Evolutionary conservation across 352 stramenopile species (phyloP).

Genomic region (Pythium periplocum): DNA sequence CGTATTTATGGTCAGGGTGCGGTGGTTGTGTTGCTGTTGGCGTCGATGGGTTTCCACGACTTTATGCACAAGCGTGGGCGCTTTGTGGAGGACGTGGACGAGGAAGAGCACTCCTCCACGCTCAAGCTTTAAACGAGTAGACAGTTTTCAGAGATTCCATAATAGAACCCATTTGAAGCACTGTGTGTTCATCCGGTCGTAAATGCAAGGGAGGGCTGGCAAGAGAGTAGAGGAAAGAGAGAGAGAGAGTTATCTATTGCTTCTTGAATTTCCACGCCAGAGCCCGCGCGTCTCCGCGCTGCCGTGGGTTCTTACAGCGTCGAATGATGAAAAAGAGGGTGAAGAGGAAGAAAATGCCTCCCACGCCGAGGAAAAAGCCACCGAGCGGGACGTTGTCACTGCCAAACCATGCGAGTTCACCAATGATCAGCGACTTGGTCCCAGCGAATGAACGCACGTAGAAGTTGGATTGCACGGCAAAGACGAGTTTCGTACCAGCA

Average conservation of each 20-base stretch:
- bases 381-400: slow-evolving; percentile 51
- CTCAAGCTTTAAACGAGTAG: too few species aligned
- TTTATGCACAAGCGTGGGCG: slow-evolving; percentile 71
- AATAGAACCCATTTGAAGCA: too few species aligned
- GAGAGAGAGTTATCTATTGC: not conserved
- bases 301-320: slow-evolving; percentile 40
- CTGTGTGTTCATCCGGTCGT: too few species aligned
- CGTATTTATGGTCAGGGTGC: slow-evolving; percentile 76
- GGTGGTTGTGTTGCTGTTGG: slow-evolving; percentile 62
- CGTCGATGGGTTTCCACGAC: slow-evolving; percentile 83
- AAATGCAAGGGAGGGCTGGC: too few species aligned
- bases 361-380: slow-evolving; percentile 48
- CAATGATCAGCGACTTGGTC: slow-evolving; percentile 62
- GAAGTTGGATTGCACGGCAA: slow-evolving; percentile 81
- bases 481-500: slow-evolving; percentile 45
- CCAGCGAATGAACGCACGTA: slow-evolving; percentile 61
- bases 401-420: slow-evolving; percentile 64
- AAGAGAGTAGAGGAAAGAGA: too few species aligned
- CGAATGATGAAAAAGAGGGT: slow-evolving; percentile 37
- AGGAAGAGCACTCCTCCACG: slow-evolving; percentile 3
- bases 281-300: slow-evolving; percentile 39
- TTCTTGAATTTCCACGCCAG: slow-evolving; percentile 59
- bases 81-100: slow-evolving; percentile 29
- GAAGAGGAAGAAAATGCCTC: slow-evolving; percentile 44
- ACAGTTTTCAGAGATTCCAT: too few species aligned